Base-by-base conservation (phyloP, 306 rosid genomes). In the Prunus armeniaca region DNA sequence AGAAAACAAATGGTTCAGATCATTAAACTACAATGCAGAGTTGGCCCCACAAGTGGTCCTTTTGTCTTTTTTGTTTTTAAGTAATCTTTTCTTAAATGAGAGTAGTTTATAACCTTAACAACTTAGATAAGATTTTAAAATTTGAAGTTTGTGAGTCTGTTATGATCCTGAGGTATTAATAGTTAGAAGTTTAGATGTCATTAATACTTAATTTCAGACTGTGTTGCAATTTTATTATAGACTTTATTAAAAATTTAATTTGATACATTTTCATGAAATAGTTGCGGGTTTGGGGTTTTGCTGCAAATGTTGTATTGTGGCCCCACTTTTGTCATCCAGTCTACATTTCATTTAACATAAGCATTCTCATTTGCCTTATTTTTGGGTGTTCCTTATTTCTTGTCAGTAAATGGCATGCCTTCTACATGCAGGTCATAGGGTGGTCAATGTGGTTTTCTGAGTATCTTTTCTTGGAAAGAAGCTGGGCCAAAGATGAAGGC, bases 401-500 rank as follows among this genome's bases (percentile, higher is more conserved):
- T 45, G 65, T 78, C 27, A 65, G 41, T 9, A 66, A 57, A 22
- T 67, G 34, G 30, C 19, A 62, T 57, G 52, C 61, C 22, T 28
- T 17, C 25, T 82, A 67, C 41, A 25, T 82, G 78, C 88, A 94
- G 98, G 98, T 94, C 54, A 83, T 94, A 84, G 98, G 98, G 69
- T 94, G 98, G 98, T 94, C 98, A 68, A 94, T 94, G 98, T 91
- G 96, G 97, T 94, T 94, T 82, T 88, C 97, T 68, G 98, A 91
- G 76, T 94, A 94, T 79, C 94, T 94, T 76, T 94, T 91, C 73
- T 73, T 94, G 82, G 98, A 91, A 86, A 90, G 98, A 90, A 94
- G 81, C 79, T 94, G 98, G 98, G 98, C 91, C 52, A 90, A 91
- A 86, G 98, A 94, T 90, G 97, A 94, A 86, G 82, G 75, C 67